These are phyloP conservation scores for Wickerhamiella sergipiensis DNA, from an alignment of 805 yeast species.

Conservation along the genomic window DNA sequence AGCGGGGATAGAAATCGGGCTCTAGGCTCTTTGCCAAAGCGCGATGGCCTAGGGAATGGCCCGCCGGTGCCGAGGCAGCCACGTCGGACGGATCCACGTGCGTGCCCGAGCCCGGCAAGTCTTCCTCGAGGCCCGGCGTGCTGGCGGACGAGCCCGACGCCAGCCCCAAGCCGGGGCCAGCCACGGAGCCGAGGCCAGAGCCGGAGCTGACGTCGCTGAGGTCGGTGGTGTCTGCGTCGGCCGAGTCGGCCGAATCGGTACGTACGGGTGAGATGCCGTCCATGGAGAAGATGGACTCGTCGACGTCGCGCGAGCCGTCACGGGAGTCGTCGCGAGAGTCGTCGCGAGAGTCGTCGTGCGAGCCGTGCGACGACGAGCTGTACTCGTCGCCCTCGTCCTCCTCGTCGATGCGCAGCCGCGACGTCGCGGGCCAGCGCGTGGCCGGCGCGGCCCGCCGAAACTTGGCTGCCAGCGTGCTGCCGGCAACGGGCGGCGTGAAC, in stretches of 20 bases:
- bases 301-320: slow-evolving; percentile 1
- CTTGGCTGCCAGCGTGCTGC: not conserved
- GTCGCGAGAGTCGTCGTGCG: not conserved
- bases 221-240: not conserved
- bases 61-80: not conserved
- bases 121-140: not conserved
- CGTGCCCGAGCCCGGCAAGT: not conserved
- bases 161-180: not conserved
- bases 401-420: slow-evolving; percentile 4
- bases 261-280: slow-evolving; percentile 5
- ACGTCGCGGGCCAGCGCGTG: slow-evolving; percentile 1
- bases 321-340: not conserved
- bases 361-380: slow-evolving; percentile 1
- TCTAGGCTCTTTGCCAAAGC: not conserved
- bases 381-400: slow-evolving; percentile 4
- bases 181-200: not conserved
- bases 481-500: slow-evolving; percentile 18
- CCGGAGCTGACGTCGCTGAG: not conserved
- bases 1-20: not conserved
- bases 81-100: not conserved
- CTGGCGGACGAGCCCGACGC: not conserved
- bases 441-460: not conserved
- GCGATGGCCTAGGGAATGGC: not conserved
- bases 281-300: slow-evolving; percentile 9
- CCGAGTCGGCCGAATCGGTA: not conserved